Percentiles rank a stretch among this genome's conserved stretches.
These are phyloP conservation scores for Phoenix roebelenii DNA, from an alignment of 176 grass and related monocot genomes.

Conservation along the genomic window DNA sequence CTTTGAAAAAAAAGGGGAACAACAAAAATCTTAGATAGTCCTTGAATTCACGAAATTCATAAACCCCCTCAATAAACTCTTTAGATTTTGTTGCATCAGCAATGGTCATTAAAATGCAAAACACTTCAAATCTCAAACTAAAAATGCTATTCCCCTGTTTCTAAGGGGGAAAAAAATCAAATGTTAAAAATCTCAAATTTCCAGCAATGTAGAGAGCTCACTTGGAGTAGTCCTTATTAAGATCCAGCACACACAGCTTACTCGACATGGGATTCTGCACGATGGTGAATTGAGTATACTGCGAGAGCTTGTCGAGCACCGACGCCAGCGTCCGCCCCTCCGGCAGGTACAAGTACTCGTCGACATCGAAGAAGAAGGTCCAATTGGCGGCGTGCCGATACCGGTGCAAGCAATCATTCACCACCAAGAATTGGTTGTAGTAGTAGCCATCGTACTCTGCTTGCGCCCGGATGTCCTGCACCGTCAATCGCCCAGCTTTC, in stretches of 20 bases:
- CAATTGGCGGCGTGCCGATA: constrained; percentile 11
- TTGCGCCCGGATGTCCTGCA: constrained; percentile 72
- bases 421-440: constrained; percentile 19
- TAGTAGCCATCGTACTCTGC: constrained; percentile 37
- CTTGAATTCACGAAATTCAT: too few species aligned
- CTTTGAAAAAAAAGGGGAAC: too few species aligned
- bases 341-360: constrained; percentile 10
- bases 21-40: too few species aligned
- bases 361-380: constrained; percentile 14
- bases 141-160: not conserved
- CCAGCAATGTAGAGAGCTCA: not conserved
- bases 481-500: constrained; percentile 45
- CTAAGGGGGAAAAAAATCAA: not conserved
- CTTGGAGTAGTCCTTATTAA: constrained; percentile 5
- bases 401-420: constrained; percentile 12
- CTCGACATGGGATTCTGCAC: constrained; percentile 15
- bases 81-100: too few species aligned
- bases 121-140: too few species aligned
- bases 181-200: too few species aligned
- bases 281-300: constrained; percentile 15
- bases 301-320: constrained; percentile 8
- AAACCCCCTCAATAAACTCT: too few species aligned
- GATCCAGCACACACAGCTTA: constrained; percentile 9
- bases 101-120: too few species aligned
- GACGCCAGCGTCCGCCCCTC: not conserved